Conservation (phyloP, 495 filamentous ascomycete genomes). For the Trichoderma virens region DNA sequence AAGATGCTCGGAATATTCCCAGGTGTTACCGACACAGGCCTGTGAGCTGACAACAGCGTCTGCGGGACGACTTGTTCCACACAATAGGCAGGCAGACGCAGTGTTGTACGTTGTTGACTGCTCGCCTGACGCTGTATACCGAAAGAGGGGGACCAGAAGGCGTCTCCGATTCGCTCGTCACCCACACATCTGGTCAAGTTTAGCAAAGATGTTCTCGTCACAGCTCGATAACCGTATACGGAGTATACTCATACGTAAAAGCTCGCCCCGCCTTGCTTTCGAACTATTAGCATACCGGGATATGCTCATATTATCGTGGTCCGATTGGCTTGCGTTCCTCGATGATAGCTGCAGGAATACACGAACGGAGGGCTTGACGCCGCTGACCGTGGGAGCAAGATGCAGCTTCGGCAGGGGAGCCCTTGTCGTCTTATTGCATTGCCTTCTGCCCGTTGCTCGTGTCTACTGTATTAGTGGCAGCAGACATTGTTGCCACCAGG, state of each 20-base stretch:
- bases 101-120: not conserved
- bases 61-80: not conserved
- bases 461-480: not conserved
- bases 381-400: not conserved
- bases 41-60: not conserved
- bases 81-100: not conserved
- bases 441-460: not conserved
- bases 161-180: not conserved
- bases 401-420: not conserved
- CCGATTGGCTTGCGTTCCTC: not conserved
- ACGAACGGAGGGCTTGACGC: not conserved
- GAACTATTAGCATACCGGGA: not conserved
- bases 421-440: not conserved
- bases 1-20: not conserved
- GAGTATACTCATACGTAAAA: not conserved
- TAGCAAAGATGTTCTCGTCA: not conserved
- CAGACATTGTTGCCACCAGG: no score
- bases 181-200: not conserved
- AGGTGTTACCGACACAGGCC: not conserved
- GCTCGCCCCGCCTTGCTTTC: not conserved
- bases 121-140: not conserved
- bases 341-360: not conserved
- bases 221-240: not conserved
- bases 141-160: not conserved
- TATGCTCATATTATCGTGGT: not conserved